Conservation (phyloP, 1,284 basidiomycete species). For the Microbotryum lychnidis-dioicae region DNA sequence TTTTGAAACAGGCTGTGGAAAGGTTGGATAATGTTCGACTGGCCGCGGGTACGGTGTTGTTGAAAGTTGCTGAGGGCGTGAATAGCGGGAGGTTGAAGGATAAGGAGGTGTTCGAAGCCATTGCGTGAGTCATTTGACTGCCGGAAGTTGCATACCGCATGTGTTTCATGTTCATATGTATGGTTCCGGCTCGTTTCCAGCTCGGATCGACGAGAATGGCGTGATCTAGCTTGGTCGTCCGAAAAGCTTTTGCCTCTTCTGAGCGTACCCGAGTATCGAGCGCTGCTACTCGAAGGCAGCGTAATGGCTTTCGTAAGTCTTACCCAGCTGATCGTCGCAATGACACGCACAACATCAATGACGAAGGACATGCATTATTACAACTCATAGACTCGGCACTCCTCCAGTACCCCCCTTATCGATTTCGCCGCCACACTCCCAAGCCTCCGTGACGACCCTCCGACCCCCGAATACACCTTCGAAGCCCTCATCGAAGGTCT, state of each 20-base stretch:
- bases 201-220: constrained; percentile 12
- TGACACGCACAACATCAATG: constrained; percentile 3
- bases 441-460: constrained; percentile 32
- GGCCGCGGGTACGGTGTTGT: constrained; percentile 59
- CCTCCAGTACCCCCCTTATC: constrained; percentile 51
- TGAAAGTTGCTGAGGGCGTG: constrained; percentile 44
- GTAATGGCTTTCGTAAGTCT: constrained; percentile 63
- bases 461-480: constrained; percentile 44
- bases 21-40: constrained; percentile 82
- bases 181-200: not conserved
- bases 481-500: constrained; percentile 52
- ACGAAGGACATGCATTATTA: constrained; percentile 19
- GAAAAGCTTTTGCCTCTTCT: constrained; percentile 61
- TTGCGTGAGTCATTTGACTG: constrained; percentile 1
- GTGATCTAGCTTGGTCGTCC: constrained; percentile 51
- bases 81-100: constrained; percentile 46
- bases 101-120: constrained; percentile 36
- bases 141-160: constrained; percentile 5
- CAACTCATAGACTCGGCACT: constrained; percentile 16
- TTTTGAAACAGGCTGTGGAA: constrained; percentile 83
- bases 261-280: constrained; percentile 53
- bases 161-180: not conserved
- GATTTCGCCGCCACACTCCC: constrained; percentile 53
- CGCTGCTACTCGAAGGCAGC: constrained; percentile 59
- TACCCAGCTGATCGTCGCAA: not conserved